These are phyloP conservation scores for Acanthamoeba healyi DNA, from an alignment of 208 protist species.

Conservation along the genomic window DNA sequence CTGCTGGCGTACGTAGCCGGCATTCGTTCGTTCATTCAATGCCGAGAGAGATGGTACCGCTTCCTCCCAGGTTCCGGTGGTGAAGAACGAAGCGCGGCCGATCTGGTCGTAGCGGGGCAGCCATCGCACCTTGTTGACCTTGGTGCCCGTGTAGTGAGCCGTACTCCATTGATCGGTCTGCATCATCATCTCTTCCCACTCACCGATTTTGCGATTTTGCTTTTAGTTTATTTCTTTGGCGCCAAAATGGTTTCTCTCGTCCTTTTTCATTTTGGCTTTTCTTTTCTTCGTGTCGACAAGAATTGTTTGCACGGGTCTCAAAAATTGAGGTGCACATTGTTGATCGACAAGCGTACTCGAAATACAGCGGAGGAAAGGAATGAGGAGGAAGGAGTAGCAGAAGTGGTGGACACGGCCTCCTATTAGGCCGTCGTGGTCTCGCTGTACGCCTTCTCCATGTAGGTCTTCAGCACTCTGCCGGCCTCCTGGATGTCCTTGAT, in stretches of 20 bases:
- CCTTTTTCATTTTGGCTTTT: not conserved
- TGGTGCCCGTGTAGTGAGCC: slow-evolving; percentile 15
- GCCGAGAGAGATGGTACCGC: not conserved
- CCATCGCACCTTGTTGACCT: slow-evolving; percentile 24
- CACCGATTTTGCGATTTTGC: no score
- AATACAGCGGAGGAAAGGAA: no score
- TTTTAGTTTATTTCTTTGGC: not conserved
- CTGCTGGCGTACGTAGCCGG: not conserved
- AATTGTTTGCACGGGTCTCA: no score
- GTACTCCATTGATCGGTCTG: slow-evolving; percentile 7
- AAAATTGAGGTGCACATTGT: no score
- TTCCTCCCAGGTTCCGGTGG: slow-evolving; percentile 21
- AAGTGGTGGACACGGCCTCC: no score
- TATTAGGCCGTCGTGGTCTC: slow-evolving; percentile 17
- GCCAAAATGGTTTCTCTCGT: not conserved
- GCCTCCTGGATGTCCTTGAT: slow-evolving; percentile 68
- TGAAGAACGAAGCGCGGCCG: not conserved
- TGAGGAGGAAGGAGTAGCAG: no score
- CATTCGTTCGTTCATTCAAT: no score
- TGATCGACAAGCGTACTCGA: no score
- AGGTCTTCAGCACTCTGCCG: slow-evolving; percentile 50
- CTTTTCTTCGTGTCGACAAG: not conserved
- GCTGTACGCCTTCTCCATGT: slow-evolving; percentile 58
- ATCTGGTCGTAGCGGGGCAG: slow-evolving; percentile 20
- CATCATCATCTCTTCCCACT: not conserved